Evolutionary conservation across 2,329 filamentous ascomycete species (phyloP).

Genomic region (Fusarium tupiense): DNA sequence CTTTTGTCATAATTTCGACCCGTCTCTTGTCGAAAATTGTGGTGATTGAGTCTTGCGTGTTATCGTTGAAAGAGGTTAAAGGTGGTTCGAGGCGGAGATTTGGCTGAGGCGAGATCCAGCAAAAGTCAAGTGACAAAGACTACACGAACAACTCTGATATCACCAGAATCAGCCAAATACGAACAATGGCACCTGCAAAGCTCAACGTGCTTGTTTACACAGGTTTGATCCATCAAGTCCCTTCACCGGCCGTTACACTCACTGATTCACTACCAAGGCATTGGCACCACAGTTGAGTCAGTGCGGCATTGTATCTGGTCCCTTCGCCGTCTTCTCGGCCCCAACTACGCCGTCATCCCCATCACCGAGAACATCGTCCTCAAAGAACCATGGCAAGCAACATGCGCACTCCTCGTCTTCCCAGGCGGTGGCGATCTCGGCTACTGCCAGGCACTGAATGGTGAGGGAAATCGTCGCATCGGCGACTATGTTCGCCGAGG

Average conservation of each 20-base stretch:
- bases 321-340: slow-evolving; percentile 84
- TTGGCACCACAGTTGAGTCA: slow-evolving; percentile 86
- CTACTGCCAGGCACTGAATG: slow-evolving; percentile 89
- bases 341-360: slow-evolving; percentile 92
- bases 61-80: slow-evolving; percentile 18
- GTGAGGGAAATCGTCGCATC: slow-evolving; percentile 86
- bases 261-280: slow-evolving; percentile 61
- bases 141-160: neutral
- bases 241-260: neutral
- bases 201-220: slow-evolving; percentile 96
- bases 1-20: slow-evolving; percentile 57
- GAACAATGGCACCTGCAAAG: slow-evolving; percentile 70
- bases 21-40: slow-evolving; percentile 37
- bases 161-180: neutral
- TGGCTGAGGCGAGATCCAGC: slow-evolving; percentile 31
- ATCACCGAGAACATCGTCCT: slow-evolving; percentile 81
- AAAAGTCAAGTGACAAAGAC: slow-evolving; percentile 39
- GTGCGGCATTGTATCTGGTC: slow-evolving; percentile 90
- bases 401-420: slow-evolving; percentile 89
- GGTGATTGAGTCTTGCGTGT: neutral
- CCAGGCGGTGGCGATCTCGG: slow-evolving; percentile 94
- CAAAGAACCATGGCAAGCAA: slow-evolving; percentile 89
- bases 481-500: slow-evolving; percentile 85
- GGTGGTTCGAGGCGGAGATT: slow-evolving; percentile 41
- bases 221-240: slow-evolving; percentile 61